Base-by-base conservation (phyloP, 1,139 yeast species). In the Geotrichum phurueaensis region DNA sequence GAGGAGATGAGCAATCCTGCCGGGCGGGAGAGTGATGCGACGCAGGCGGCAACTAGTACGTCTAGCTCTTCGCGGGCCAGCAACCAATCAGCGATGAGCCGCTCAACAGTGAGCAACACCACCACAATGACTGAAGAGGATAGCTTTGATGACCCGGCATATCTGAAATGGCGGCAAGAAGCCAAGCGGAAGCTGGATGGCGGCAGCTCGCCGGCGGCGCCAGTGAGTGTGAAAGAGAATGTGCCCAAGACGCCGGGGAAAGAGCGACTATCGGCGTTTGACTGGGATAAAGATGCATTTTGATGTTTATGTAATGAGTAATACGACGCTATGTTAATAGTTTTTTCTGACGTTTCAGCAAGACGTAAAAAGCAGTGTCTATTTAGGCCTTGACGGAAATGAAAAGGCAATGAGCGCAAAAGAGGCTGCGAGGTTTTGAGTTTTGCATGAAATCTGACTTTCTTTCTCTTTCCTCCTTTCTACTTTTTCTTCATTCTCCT, bases 241-340 rank as follows among this genome's bases (percentile, higher is more conserved):
- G 61, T 63, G 36, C 63, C 65, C 20, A 12, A 20, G 48, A 22
- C 49, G 58, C 12, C 33, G 20, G 9, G 57, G 36, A 43, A 58
- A 48, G 61, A 62, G 23, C 63, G 71, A 36, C 67, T 65, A 10
- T 67, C 70, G 12, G 69, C 62, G 51, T 68, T 69, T 59, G 66
- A 68, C 58, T 69, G 72, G 71, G 70, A 69, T 31, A 69, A 68
- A 57, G 71, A 69, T 56, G 65, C 69, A 3, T 69, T 69, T 59
- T 69, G 20, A 39, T 5, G 45, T 39, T 15, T 13, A 39, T n/a
- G 45, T 39, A 39, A 39, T 39, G 45, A 39, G 6, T n/a, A 39
- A 39, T 39, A 39, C 45, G 18, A 39, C 15, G 45, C 20, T 15
- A 39, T 33, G 39, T 33, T 33, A 33, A 6, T 10, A 6, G 9